Percentiles rank a stretch among this genome's conserved stretches.
Conservation (phyloP, 768 basidiomycete species). For the Pleurotus platypus region DNA sequence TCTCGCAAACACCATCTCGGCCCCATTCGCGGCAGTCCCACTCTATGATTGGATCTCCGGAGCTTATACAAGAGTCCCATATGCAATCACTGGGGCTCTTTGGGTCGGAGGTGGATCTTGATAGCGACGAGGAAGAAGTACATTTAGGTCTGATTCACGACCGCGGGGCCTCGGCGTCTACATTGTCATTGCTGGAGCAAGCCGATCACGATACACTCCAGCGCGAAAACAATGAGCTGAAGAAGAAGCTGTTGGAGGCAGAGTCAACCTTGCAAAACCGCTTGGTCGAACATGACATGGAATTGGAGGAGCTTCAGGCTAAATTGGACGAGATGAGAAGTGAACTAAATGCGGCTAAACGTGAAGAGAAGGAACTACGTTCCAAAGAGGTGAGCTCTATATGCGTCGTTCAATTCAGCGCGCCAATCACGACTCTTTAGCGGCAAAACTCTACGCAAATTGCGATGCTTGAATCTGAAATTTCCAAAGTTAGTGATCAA, state of each 20-base stretch:
- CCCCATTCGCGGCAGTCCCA: constrained; percentile 60
- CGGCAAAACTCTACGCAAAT: constrained; percentile 67
- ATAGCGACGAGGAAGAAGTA: constrained; percentile 42
- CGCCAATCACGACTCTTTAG: constrained; percentile 28
- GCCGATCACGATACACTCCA: constrained; percentile 74
- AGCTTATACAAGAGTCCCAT: constrained; percentile 5
- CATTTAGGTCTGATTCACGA: constrained; percentile 59
- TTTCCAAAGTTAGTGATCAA: constrained; percentile 68
- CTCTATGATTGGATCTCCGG: constrained; percentile 16
- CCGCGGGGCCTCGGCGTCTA: constrained; percentile 55
- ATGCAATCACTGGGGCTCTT: background rate
- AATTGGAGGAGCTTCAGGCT: constrained; percentile 76
- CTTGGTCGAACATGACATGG: constrained; percentile 74
- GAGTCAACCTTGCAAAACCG: constrained; percentile 66
- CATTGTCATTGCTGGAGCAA: constrained; percentile 65
- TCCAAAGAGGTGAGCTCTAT: constrained; percentile 67
- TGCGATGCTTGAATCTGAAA: constrained; percentile 68
- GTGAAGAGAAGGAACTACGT: constrained; percentile 91
- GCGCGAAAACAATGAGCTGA: constrained; percentile 71
- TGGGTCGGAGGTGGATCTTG: constrained; percentile 44
- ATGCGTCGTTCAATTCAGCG: constrained; percentile 3
- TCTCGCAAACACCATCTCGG: constrained; percentile 38
- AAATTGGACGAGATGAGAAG: constrained; percentile 73
- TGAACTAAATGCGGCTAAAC: constrained; percentile 76
- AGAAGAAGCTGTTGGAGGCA: constrained; percentile 69